These are phyloP conservation scores for Fusarium avenaceum DNA, from an alignment of 2,329 filamentous ascomycete species.

Conservation along the genomic window DNA sequence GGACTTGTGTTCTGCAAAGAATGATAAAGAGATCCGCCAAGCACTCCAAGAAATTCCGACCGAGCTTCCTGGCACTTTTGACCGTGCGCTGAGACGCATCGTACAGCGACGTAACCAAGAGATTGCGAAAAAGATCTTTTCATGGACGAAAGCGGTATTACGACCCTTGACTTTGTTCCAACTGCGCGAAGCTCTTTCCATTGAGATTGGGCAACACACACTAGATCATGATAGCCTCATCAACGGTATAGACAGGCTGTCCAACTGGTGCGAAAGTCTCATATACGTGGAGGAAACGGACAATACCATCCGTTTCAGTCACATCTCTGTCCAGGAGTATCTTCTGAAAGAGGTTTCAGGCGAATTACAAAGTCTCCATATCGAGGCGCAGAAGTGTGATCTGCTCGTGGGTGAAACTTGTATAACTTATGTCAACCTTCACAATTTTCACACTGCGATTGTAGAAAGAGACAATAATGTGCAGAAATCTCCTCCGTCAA, in stretches of 20 bases:
- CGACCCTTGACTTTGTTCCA: conserved; percentile 13
- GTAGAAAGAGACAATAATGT: too few species aligned
- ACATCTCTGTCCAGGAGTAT: conserved; percentile 34
- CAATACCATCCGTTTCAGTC: conserved; percentile 31
- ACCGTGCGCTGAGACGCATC: conserved; percentile 24
- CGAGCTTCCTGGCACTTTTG: conserved; percentile 21
- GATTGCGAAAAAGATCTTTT: conserved; percentile 9
- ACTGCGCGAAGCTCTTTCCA: conserved; percentile 26
- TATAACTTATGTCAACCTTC: conserved; percentile 22
- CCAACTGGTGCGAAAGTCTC: conserved; percentile 27
- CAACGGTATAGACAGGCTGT: conserved; percentile 1
- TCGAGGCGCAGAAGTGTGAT: background rate
- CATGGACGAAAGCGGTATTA: background rate
- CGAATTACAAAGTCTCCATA: background rate
- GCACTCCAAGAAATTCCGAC: conserved; percentile 9
- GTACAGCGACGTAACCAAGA: background rate
- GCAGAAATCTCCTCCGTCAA: too few species aligned
- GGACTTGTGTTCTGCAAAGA: conserved; percentile 28
- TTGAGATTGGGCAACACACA: conserved; percentile 5
- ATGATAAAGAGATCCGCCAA: conserved; percentile 17
- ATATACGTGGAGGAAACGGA: conserved; percentile 22
- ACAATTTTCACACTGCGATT: background rate
- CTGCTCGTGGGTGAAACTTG: conserved; percentile 1
- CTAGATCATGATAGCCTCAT: conserved; percentile 1
- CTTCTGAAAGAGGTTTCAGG: background rate